Evolutionary conservation across 768 basidiomycete genomes (phyloP), one percentile per base, ranked within the genome.

Genomic region (Hypsizygus marmoreus): DNA sequence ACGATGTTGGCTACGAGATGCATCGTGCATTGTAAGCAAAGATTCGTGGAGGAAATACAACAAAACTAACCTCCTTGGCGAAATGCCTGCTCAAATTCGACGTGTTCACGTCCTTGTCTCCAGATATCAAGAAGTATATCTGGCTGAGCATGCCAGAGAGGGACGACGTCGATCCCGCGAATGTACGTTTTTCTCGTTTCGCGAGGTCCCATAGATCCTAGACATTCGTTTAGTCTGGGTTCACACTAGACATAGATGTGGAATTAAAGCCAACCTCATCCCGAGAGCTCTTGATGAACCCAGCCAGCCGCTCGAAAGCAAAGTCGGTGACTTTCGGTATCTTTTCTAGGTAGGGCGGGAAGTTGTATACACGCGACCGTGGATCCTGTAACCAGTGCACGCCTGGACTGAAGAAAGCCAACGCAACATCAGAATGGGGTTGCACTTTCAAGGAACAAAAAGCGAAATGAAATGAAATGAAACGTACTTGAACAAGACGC

Each of bases 361-460:
- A 97, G 59, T 95, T 95, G 68, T 89, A 95, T 11, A 91, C 86
- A 4, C 81, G 76, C 0, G 92, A 88, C 13, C 88, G 76, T 0
- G 91, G 89, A 59, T 98, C 93, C 56, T 83, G 82, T 2, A 97
- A 67, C 85, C 91, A 91, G 55, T 93, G 90, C 0, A 95, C 86
- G 8, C 91, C 90, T 4, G 88, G 90, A 54, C 94, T 97, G 49
- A 17, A 47, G 36, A 50, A 28, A 16, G 11, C 26, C 48, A 31
- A 46, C 23, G 45, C 48, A 25, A 46, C 13, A 26, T 23, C 42
- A 33, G n/a, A n/a, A n/a, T n/a, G n/a, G n/a, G n/a, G n/a, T n/a
- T n/a, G n/a, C n/a, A n/a, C n/a, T n/a, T n/a, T n/a, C n/a, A n/a
- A n/a, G n/a, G n/a, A n/a, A n/a, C n/a, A 35, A 17, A 12, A 35